These are phyloP conservation scores for Chlamydomonas sphaeroides DNA, from an alignment of 139 green algal species.

Conservation along the genomic window DNA sequence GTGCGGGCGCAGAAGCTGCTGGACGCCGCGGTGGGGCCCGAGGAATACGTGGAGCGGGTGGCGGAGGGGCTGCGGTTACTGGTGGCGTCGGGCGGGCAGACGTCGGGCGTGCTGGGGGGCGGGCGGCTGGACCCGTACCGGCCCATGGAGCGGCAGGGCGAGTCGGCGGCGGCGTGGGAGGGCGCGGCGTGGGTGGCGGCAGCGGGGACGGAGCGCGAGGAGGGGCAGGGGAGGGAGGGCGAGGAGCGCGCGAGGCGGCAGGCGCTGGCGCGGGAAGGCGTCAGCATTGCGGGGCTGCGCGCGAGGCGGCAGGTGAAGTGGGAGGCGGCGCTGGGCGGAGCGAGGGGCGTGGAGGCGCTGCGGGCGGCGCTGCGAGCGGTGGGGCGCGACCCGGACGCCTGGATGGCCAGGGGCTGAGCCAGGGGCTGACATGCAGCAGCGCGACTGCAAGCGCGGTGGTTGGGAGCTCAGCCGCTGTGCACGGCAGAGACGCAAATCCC, in stretches of 20 bases:
- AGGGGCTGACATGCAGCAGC: too few relatives aligned
- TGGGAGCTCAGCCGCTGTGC: too few relatives aligned
- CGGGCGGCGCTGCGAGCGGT: neutral
- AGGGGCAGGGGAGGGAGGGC: neutral
- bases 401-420: neutral
- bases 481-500: too few relatives aligned
- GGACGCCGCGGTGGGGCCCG: neutral
- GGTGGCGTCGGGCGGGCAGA: neutral
- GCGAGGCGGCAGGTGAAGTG: constrained; percentile 7
- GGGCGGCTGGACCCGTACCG: constrained; percentile 26
- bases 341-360: neutral
- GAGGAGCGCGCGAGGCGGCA: too few relatives aligned
- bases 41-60: neutral
- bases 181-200: neutral
- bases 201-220: neutral
- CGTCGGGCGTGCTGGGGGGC: constrained; percentile 4
- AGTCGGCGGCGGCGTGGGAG: neutral
- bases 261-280: neutral
- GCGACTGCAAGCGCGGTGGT: too few relatives aligned
- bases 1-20: constrained; percentile 17
- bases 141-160: neutral
- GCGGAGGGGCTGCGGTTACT: neutral
- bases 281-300: constrained; percentile 4
- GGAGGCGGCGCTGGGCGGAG: neutral
- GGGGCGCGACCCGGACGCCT: neutral